phyloP scores from a whole-genome alignment of 805 yeast genomes.

The Myxozyma neotropica region DNA sequence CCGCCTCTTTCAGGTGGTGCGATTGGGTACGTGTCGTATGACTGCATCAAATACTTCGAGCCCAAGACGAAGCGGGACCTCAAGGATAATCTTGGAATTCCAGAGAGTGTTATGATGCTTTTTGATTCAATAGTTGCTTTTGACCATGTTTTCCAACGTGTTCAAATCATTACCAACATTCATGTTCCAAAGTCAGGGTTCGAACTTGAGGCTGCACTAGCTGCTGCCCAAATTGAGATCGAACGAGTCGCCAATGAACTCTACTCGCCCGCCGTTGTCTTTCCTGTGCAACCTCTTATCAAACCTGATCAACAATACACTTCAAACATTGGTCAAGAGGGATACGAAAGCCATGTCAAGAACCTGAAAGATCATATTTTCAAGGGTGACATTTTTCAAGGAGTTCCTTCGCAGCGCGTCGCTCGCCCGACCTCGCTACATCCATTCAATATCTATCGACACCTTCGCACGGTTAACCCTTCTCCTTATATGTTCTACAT shows the following conservation, averaged over 20 bases:
- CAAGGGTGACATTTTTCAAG: conserved; percentile 94
- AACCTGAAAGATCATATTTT: conserved; percentile 76
- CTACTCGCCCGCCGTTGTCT: conserved; percentile 46
- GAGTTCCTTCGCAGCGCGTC: conserved; percentile 96
- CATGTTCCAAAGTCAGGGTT: conserved; percentile 44
- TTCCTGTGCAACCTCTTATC: conserved; percentile 78
- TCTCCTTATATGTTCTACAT: conserved; percentile 95
- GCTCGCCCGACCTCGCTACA: conserved; percentile 93
- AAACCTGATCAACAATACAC: conserved; percentile 66
- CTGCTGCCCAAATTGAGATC: conserved; percentile 58
- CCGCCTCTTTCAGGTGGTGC: conserved; percentile 92
- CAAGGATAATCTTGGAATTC: conserved; percentile 78
- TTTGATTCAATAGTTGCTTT: conserved; percentile 88
- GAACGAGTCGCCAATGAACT: conserved; percentile 53
- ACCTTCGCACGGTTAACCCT: conserved; percentile 92
- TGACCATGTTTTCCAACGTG: conserved; percentile 91
- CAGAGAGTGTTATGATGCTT: conserved; percentile 91
- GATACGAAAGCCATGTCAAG: conserved; percentile 82
- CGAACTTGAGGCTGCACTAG: conserved; percentile 54
- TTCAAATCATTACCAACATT: conserved; percentile 85
- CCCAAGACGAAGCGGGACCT: conserved; percentile 78
- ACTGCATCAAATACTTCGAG: conserved; percentile 94
- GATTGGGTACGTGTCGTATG: conserved; percentile 92
- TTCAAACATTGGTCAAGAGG: conserved; percentile 91
- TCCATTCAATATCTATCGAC: conserved; percentile 95